A percentile compares a stretch with the other conserved stretches of the same genome.
These are phyloP conservation scores for Triticum urartu DNA, from an alignment of 176 grass and related monocot genomes.

Conservation along the genomic window DNA sequence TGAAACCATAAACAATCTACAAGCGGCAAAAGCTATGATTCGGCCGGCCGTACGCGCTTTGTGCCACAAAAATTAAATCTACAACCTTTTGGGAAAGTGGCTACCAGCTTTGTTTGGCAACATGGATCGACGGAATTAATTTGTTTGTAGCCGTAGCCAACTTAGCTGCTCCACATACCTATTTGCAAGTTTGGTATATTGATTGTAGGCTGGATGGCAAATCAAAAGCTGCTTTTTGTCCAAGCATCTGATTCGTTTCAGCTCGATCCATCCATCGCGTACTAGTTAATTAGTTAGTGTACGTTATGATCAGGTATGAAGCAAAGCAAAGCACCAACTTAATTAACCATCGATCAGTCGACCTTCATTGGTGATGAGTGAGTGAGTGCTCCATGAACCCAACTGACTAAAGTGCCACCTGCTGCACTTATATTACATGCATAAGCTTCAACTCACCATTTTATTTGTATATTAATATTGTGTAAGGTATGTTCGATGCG, in stretches of 20 bases:
- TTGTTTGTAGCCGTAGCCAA: neutral
- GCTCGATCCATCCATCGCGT: neutral
- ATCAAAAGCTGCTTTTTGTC: neutral
- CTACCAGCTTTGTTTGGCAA: neutral
- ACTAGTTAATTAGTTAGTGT: neutral
- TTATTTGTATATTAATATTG: neutral
- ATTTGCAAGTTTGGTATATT: neutral
- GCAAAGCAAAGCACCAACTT: neutral
- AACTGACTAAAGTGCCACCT: constrained; percentile 3
- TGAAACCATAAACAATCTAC: neutral
- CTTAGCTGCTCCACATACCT: neutral
- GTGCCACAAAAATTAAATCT: neutral
- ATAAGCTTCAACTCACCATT: neutral
- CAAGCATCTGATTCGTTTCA: neutral
- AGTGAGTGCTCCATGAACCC: constrained; percentile 16
- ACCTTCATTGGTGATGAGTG: neutral
- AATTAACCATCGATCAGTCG: neutral
- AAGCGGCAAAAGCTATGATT: neutral
- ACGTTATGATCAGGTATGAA: neutral
- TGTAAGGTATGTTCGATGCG: neutral
- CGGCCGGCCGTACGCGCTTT: neutral
- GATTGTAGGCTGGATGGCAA: neutral
- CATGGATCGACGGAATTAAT: neutral
- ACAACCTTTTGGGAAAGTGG: neutral
- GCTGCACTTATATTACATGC: neutral